Percentiles rank a stretch among this genome's conserved stretches.
Conservation (phyloP, 1,284 basidiomycete species). For the Ceratobasidium sp. region DNA sequence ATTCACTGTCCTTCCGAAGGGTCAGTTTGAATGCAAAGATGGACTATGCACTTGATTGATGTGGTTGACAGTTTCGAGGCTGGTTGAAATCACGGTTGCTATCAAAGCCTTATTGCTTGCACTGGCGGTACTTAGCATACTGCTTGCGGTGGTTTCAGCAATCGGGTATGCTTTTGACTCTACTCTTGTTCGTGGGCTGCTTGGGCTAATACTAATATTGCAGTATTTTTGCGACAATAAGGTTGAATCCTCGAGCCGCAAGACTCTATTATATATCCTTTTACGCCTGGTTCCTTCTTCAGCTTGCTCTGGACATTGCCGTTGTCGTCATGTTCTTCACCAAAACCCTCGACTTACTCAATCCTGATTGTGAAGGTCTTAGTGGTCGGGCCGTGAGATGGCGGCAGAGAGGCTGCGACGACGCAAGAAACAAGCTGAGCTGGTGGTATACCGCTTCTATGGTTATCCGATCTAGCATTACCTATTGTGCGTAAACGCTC, state of each 20-base stretch:
- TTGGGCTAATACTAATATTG: not conserved
- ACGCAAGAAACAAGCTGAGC: constrained; percentile 5
- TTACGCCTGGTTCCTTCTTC: constrained; percentile 10
- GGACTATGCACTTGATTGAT: not conserved
- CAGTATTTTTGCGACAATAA: constrained; percentile 12
- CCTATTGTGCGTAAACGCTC: not conserved
- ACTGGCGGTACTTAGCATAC: constrained; percentile 4
- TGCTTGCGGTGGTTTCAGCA: not conserved
- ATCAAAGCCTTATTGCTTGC: not conserved
- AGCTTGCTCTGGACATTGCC: constrained; percentile 18
- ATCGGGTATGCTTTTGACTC: not conserved
- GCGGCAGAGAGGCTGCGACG: not conserved
- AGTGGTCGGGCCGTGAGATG: not conserved
- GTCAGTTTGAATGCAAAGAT: not conserved
- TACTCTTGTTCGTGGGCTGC: not conserved
- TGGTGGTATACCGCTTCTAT: not conserved
- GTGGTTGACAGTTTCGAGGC: no score
- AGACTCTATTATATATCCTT: constrained; percentile 2
- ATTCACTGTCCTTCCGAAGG: not conserved
- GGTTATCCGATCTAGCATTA: constrained; percentile 4
- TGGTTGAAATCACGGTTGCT: not conserved
- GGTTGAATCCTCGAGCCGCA: not conserved
- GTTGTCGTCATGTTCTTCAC: constrained; percentile 18
- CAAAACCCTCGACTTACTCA: constrained; percentile 8
- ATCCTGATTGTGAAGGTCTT: not conserved